Evolutionary conservation across 2,329 filamentous ascomycete genomes (phyloP).

Genomic region (Beauveria pseudobassiana): DNA sequence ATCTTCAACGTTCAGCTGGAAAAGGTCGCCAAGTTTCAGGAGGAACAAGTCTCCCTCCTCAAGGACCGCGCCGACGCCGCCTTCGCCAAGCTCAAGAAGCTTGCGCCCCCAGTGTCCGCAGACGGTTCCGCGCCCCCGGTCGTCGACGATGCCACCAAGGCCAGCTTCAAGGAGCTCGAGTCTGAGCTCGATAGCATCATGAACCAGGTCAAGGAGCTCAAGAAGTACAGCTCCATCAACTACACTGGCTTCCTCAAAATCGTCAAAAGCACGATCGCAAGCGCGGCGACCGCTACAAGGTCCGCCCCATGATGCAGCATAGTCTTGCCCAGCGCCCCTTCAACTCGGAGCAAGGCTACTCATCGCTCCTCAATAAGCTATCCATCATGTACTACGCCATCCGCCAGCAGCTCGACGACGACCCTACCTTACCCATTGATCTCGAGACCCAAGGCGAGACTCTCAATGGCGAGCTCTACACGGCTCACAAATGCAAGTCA

Average conservation of each 20-base stretch:
- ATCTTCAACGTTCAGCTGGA: slow-evolving; percentile 91
- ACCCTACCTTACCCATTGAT: slow-evolving; percentile 34
- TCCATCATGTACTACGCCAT: slow-evolving; percentile 96
- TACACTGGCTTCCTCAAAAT: slow-evolving; percentile 98
- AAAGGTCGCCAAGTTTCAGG: slow-evolving; percentile 87
- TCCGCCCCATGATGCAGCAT: slow-evolving; percentile 86
- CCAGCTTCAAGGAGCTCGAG: slow-evolving; percentile 62
- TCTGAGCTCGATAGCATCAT: slow-evolving; percentile 79
- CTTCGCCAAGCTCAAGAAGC: slow-evolving; percentile 69
- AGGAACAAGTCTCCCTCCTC: slow-evolving; percentile 58
- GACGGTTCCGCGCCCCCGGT: slow-evolving; percentile 40
- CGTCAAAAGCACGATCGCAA: slow-evolving; percentile 98
- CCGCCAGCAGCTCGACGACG: slow-evolving; percentile 69
- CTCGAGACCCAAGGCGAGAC: slow-evolving; percentile 47
- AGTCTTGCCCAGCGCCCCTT: slow-evolving; percentile 83
- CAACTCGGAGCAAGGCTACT: slow-evolving; percentile 86
- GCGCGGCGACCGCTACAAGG: slow-evolving; percentile 76
- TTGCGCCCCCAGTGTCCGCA: slow-evolving; percentile 45
- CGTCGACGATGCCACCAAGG: slow-evolving; percentile 34
- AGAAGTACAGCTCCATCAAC: slow-evolving; percentile 92
- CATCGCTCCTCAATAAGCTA: slow-evolving; percentile 79
- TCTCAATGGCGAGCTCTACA: slow-evolving; percentile 65
- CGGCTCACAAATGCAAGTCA: slow-evolving; percentile 72
- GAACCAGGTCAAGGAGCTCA: slow-evolving; percentile 84
- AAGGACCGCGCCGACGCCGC: slow-evolving; percentile 46